Evolutionary conservation across 2,329 filamentous ascomycete species (phyloP).

Genomic region (Curvularia eragrostidis): DNA sequence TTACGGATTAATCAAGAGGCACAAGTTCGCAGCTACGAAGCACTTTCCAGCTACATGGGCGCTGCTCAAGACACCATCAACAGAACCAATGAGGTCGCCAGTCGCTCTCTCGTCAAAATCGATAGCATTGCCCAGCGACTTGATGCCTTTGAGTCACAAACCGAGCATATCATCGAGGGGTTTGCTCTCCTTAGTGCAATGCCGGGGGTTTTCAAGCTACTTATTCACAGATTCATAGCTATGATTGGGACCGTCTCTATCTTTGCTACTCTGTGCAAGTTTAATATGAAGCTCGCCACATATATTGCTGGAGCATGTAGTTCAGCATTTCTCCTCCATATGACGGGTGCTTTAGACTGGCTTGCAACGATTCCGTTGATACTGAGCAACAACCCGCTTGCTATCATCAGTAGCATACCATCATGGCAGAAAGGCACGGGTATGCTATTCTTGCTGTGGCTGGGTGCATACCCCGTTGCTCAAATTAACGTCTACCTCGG

Average conservation of each 20-base stretch:
- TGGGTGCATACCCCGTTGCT: conserved; percentile 28
- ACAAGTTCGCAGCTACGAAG: conserved; percentile 26
- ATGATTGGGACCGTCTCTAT: conserved; percentile 18
- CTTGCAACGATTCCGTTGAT: conserved; percentile 11
- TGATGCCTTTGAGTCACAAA: conserved; percentile 26
- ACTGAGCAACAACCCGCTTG: not conserved
- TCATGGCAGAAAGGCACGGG: conserved; percentile 25
- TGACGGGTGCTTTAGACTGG: conserved; percentile 24
- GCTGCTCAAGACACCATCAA: conserved; percentile 19
- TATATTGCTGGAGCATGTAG: conserved; percentile 28
- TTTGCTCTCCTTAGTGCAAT: conserved; percentile 34
- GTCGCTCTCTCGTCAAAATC: conserved; percentile 23
- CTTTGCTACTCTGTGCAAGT: conserved; percentile 23
- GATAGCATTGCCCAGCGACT: conserved; percentile 28
- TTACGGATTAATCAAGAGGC: conserved; percentile 27
- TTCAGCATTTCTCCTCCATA: conserved; percentile 25
- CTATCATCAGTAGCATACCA: conserved; percentile 9
- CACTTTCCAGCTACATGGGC: conserved; percentile 23
- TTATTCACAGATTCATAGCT: conserved; percentile 18
- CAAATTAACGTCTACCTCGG: conserved; percentile 25
- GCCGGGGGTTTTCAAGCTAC: conserved; percentile 15
- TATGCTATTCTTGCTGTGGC: conserved; percentile 25
- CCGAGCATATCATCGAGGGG: conserved; percentile 29
- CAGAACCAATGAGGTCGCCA: conserved; percentile 20
- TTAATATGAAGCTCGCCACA: conserved; percentile 24